Conservation (phyloP, 202 grass and related monocot genomes). For the Bolboschoenoplectus hybrid region DNA sequence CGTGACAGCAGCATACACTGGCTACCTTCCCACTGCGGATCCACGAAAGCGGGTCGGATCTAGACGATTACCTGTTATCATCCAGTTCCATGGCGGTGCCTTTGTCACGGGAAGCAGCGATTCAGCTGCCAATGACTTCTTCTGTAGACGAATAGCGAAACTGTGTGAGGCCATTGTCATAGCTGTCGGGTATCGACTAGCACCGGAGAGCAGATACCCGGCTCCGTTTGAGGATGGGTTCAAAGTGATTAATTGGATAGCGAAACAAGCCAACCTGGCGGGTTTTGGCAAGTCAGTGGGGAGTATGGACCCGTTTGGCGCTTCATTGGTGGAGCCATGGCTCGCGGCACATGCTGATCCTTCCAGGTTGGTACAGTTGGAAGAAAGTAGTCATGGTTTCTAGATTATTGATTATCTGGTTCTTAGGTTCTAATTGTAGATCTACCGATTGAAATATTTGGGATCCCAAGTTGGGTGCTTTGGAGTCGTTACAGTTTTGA, state of each 20-base stretch:
- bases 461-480: background rate
- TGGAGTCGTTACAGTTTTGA: background rate
- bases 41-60: conserved; percentile 20
- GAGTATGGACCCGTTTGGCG: conserved; percentile 53
- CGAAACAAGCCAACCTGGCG: conserved; percentile 71
- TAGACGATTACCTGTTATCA: conserved; percentile 57
- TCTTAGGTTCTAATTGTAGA: background rate
- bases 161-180: conserved; percentile 73
- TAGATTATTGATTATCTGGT: conserved; percentile 9
- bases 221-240: conserved; percentile 68
- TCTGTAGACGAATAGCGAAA: conserved; percentile 62
- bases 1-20: conserved; percentile 32
- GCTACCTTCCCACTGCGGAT: conserved; percentile 45
- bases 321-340: conserved; percentile 68
- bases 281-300: conserved; percentile 48
- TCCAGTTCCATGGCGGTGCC: conserved; percentile 73
- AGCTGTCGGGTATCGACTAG: conserved; percentile 64
- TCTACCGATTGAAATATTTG: background rate
- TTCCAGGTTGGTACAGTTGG: conserved; percentile 50
- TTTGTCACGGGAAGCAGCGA: conserved; percentile 56
- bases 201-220: conserved; percentile 64
- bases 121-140: conserved; percentile 64
- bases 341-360: conserved; percentile 73
- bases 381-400: background rate
- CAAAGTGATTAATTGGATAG: conserved; percentile 64